Evolutionary conservation across 768 basidiomycete species (phyloP).

Genomic region (Cystofilobasidium capitatum): DNA sequence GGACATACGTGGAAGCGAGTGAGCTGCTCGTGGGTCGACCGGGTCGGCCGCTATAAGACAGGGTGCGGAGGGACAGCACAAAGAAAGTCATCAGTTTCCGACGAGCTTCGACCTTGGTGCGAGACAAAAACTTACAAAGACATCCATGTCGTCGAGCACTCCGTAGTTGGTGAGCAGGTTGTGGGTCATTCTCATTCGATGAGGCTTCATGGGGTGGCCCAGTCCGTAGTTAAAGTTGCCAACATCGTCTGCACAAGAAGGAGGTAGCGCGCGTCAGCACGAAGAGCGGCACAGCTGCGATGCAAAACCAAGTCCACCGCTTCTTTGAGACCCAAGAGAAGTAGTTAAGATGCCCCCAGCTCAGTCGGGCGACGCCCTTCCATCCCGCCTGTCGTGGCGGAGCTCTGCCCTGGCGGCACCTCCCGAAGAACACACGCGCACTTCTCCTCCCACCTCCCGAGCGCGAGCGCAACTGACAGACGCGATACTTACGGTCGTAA

Average conservation of each 20-base stretch:
- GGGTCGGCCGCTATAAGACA: constrained; percentile 51
- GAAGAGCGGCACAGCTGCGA: background rate
- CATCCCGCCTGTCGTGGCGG: too few relatives aligned
- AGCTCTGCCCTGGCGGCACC: background rate
- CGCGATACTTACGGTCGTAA: constrained; percentile 19
- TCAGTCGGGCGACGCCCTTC: too few relatives aligned
- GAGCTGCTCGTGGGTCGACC: constrained; percentile 66
- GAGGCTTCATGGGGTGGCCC: constrained; percentile 86
- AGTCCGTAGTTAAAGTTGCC: constrained; percentile 48
- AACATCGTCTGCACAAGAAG: constrained; percentile 38
- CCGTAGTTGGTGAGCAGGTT: constrained; percentile 82
- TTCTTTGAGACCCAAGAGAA: too few relatives aligned
- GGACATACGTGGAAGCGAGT: constrained; percentile 62
- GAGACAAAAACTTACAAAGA: constrained; percentile 53
- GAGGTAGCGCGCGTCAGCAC: background rate
- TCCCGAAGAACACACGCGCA: background rate
- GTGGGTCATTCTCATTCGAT: constrained; percentile 87
- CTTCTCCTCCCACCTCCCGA: background rate
- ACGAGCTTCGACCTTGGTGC: background rate
- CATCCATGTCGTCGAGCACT: constrained; percentile 88
- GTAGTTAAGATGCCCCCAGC: too few relatives aligned
- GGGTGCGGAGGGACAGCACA: background rate
- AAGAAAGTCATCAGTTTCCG: background rate
- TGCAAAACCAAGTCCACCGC: background rate
- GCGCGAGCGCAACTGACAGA: background rate